Evolutionary conservation across 257 asterid species (phyloP).

Genomic region (Forsythia suspensa): DNA sequence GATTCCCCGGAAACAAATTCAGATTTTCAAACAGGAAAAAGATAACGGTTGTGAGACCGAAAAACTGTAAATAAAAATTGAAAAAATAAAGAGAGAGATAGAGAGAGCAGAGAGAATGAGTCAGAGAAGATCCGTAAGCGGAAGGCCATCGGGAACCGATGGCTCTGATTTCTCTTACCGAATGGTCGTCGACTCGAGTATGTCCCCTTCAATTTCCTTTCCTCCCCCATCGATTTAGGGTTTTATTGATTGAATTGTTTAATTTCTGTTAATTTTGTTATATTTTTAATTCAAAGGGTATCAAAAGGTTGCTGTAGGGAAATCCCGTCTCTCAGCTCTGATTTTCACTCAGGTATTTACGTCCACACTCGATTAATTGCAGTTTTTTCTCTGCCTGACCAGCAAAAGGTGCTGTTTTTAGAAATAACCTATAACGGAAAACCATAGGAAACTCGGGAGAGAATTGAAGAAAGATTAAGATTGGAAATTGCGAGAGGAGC

Average conservation of each 20-base stretch:
- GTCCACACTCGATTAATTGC: not conserved
- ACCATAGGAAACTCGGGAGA: not conserved
- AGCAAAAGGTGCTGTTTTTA: not conserved
- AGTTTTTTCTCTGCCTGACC: not conserved
- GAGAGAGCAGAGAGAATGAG: slow-evolving; percentile 59
- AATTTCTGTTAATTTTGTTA: not conserved
- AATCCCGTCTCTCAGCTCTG: slow-evolving; percentile 58
- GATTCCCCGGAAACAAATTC: too few relatives aligned
- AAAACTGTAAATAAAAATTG: not conserved
- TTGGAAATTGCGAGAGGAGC: not conserved
- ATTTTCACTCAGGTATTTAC: slow-evolving; percentile 65
- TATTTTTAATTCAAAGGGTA: slow-evolving; percentile 50
- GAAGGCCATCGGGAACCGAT: slow-evolving; percentile 92
- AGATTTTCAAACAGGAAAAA: not conserved
- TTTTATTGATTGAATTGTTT: not conserved
- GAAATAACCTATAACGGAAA: not conserved
- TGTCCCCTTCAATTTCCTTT: not conserved
- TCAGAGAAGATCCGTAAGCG: slow-evolving; percentile 50
- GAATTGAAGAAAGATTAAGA: not conserved
- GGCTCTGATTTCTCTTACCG: slow-evolving; percentile 94
- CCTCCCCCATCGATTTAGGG: not conserved
- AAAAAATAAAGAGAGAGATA: not conserved
- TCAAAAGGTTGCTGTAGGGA: slow-evolving; percentile 67
- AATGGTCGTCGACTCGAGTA: slow-evolving; percentile 95
- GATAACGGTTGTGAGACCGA: not conserved